A percentile compares a stretch with the other conserved stretches of the same genome.
Evolutionary conservation across 2,329 filamentous ascomycete species (phyloP).

Genomic region (Ascochyta viciae-villosae): DNA sequence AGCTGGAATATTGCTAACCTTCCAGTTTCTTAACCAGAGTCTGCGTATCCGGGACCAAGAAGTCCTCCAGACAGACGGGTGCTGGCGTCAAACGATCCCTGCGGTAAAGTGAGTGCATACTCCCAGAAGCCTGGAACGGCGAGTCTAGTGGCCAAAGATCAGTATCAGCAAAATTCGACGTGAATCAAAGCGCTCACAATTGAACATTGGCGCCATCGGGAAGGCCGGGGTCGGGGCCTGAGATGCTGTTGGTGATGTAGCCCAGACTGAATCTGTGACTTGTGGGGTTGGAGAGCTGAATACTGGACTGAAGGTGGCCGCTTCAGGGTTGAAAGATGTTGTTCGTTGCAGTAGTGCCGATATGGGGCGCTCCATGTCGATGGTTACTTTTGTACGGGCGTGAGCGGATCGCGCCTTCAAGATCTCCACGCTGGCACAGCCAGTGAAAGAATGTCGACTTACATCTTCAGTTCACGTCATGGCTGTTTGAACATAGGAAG

Average conservation of each 20-base stretch:
- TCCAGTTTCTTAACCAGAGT: constrained; percentile 3
- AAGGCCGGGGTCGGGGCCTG: not conserved
- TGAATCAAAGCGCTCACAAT: not conserved
- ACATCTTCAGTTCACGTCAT: not conserved
- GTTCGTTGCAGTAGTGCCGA: not conserved
- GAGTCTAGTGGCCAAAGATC: constrained; percentile 1
- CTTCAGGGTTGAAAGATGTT: constrained; percentile 19
- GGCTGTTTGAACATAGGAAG: not conserved
- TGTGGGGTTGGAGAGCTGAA: not conserved
- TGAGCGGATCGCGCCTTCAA: not conserved
- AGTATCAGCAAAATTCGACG: not conserved
- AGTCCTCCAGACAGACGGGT: not conserved
- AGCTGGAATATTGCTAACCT: not conserved
- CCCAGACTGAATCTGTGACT: not conserved
- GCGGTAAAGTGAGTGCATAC: not conserved
- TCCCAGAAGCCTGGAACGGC: not conserved
- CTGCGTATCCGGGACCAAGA: not conserved
- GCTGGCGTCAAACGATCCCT: not conserved
- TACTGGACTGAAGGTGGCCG: constrained; percentile 13
- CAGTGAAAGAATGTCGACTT: not conserved
- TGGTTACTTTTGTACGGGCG: not conserved
- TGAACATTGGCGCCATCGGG: constrained; percentile 10
- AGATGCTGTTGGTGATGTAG: not conserved
- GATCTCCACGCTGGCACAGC: not conserved
- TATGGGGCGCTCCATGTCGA: constrained; percentile 4